Evolutionary conservation across 2,329 filamentous ascomycete genomes (phyloP).

Genomic region (Elsinoe fawcettii): DNA sequence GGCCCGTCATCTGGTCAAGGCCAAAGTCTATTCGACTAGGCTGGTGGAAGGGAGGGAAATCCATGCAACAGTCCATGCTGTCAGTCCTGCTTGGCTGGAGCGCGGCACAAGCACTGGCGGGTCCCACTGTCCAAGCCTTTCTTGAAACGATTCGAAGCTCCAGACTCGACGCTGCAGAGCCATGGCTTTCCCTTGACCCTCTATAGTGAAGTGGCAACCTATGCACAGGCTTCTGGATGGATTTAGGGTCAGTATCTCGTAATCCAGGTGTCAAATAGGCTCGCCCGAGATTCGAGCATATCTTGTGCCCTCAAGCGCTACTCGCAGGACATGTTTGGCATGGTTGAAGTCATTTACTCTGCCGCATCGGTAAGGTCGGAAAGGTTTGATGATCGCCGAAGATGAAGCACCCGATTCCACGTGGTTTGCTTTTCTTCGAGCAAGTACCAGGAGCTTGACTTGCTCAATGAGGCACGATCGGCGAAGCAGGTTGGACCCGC

Average conservation of each 20-base stretch:
- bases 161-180: neutral
- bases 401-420: conserved; percentile 7
- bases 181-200: neutral
- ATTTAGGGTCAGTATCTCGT: neutral
- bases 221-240: neutral
- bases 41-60: neutral
- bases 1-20: conserved; percentile 10
- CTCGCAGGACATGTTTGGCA: neutral
- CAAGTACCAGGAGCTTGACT: conserved; percentile 6
- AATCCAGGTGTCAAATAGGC: neutral
- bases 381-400: conserved; percentile 4
- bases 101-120: neutral
- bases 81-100: neutral
- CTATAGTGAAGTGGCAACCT: neutral
- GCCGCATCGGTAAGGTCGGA: conserved; percentile 2
- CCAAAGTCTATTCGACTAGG: neutral
- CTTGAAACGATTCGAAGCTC: neutral
- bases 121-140: neutral
- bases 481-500: neutral
- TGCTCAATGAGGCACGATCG: neutral
- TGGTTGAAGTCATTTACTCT: neutral
- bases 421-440: neutral
- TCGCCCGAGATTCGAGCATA: neutral
- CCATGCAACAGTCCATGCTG: conserved; percentile 1
- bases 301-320: neutral